Base-by-base conservation (phyloP, 2,329 filamentous ascomycete species). In the Penicillium vulpinum region DNA sequence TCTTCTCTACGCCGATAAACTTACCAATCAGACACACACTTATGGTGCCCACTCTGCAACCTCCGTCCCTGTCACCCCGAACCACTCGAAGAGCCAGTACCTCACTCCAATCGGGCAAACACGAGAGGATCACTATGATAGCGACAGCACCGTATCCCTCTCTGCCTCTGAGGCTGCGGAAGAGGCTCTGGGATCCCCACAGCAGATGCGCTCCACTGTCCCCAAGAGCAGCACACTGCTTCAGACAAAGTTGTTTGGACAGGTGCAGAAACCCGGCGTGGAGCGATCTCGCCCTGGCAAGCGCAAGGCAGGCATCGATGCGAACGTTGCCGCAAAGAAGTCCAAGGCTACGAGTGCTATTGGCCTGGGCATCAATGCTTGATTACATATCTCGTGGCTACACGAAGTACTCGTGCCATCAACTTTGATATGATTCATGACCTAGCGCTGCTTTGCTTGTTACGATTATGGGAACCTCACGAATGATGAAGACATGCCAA, bases 81-180 rank as follows among this genome's bases (percentile, higher is more conserved):
- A 79, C 41, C 81, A 85, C 15, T 73, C 80, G 77, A 79, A 39
- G 80, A 81, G 46, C 74, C 80, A 78, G 4, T 81, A 89, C 64
- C 78, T 86, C 48, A 85, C 88, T 47, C 85, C 88, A 0, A 79
- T 82, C 5, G 70, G 63, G 64, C 78, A 89, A 70, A 79, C 60
- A 15, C 77, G 77, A 4, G 79, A 81, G 21, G 78, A 80, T 40
- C 67, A 70, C 64, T 64, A 87, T 73, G 92, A 91, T 72, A 86
- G 90, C 58, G 91, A 95, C 72, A 93, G 90, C 76, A 95, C 91
- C 2, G 92, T 94, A 47, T 94, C 91, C 1, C 88, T 85, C 21
- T 83, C 82, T 1, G 83, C 85, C 41, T 70, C 72, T 8, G 80
- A 82, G 47, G 74, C 69, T 9, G 81, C 84, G 11, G 83, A 81